Conservation (phyloP, 768 basidiomycete species). For the Mrakia gelida region DNA sequence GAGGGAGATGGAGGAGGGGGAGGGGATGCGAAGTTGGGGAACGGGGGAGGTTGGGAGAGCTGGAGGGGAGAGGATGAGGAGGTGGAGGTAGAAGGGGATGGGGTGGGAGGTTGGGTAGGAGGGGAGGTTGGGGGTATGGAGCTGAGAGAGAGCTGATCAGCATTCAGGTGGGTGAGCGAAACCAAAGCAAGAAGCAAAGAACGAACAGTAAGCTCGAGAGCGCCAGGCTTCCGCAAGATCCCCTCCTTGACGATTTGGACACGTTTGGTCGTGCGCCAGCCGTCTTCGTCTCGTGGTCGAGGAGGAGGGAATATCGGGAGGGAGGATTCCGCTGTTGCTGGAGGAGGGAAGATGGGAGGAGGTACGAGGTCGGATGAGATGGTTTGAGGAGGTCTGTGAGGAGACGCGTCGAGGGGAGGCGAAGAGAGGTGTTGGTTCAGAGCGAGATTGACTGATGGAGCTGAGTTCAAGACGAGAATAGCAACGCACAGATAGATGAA, state of each 20-base stretch:
- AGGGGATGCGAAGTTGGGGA: neutral
- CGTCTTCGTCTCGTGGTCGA: neutral
- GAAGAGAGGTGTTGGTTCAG: no score
- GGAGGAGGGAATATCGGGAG: conserved; percentile 7
- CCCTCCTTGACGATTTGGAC: neutral
- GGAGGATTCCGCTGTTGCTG: neutral
- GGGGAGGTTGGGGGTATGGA: neutral
- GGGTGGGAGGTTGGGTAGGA: neutral
- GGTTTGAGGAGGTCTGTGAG: neutral
- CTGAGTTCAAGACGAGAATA: neutral
- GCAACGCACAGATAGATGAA: neutral
- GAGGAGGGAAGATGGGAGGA: conserved; percentile 8
- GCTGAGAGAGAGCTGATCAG: no score
- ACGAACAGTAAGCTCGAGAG: conserved; percentile 1
- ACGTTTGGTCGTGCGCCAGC: neutral
- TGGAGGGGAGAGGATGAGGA: neutral
- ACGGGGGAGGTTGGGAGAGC: neutral
- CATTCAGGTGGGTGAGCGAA: no score
- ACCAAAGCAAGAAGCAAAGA: neutral
- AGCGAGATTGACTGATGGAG: neutral
- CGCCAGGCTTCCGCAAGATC: neutral
- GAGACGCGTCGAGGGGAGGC: neutral
- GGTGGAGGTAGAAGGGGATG: conserved; percentile 4
- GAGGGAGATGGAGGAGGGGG: neutral
- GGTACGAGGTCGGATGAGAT: neutral